These are phyloP conservation scores for Trichoderma citrinoviride DNA, from an alignment of 2,329 filamentous ascomycete genomes.

Conservation along the genomic window DNA sequence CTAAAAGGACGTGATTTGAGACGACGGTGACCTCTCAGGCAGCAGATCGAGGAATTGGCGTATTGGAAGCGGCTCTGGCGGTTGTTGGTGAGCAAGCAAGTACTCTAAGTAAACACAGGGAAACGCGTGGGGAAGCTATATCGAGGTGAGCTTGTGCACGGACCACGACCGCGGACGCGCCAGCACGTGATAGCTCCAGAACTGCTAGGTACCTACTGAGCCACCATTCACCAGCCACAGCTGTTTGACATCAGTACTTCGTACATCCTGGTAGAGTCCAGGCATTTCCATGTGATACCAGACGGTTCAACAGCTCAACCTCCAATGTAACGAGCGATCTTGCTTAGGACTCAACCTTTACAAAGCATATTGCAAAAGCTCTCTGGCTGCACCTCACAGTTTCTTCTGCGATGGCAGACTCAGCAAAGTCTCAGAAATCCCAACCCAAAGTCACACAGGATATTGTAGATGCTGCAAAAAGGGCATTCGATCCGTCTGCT, in stretches of 20 bases:
- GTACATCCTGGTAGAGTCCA: neutral
- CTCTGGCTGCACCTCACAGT: neutral
- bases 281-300: neutral
- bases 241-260: neutral
- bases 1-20: neutral
- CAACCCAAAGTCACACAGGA: conserved; percentile 36
- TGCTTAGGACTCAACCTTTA: neutral
- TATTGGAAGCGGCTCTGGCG: conserved; percentile 14
- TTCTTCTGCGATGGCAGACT: conserved; percentile 30
- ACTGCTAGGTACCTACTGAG: no score
- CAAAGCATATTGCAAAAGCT: neutral
- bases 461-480: conserved; percentile 43
- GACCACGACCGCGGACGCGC: conserved; percentile 13
- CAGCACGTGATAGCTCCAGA: conserved; percentile 13
- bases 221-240: no score
- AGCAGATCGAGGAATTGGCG: conserved; percentile 16
- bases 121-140: conserved; percentile 15
- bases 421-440: conserved; percentile 24
- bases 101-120: conserved; percentile 1
- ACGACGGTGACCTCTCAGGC: neutral
- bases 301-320: neutral
- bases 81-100: neutral
- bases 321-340: neutral
- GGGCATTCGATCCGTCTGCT: conserved; percentile 48
- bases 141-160: conserved; percentile 9